These are phyloP conservation scores for Solanum chmielewskii DNA, from an alignment of 257 asterid genomes.

Conservation along the genomic window DNA sequence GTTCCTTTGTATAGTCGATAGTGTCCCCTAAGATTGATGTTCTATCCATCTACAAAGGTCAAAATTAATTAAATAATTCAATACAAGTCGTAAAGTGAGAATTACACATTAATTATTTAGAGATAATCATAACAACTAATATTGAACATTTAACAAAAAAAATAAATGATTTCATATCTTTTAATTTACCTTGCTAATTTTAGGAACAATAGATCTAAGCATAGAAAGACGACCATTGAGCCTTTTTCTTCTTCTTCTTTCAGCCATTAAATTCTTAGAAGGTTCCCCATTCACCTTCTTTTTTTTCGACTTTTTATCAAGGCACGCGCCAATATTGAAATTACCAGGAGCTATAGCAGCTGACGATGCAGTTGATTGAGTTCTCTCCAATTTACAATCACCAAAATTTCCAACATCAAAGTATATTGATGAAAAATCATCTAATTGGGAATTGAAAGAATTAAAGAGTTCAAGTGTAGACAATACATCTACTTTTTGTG, in stretches of 20 bases:
- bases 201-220: constrained; percentile 88
- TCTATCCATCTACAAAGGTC: constrained; percentile 58
- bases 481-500: constrained; percentile 15
- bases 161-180: background rate
- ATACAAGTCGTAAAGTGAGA: background rate
- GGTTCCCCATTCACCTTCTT: constrained; percentile 49
- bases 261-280: constrained; percentile 81
- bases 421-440: background rate
- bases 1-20: constrained; percentile 72
- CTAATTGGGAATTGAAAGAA: constrained; percentile 3
- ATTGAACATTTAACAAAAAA: background rate
- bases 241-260: constrained; percentile 65
- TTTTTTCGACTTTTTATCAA: constrained; percentile 10
- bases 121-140: background rate
- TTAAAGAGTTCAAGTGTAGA: constrained; percentile 14
- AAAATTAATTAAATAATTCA: background rate
- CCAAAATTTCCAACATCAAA: constrained; percentile 5
- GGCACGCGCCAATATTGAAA: constrained; percentile 15
- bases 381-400: constrained; percentile 19
- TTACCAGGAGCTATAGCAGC: background rate
- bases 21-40: constrained; percentile 81
- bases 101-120: background rate
- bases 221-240: constrained; percentile 71
- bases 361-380: background rate
- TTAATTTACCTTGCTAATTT: constrained; percentile 51